A percentile compares a stretch with the other conserved stretches of the same genome.
Evolutionary conservation across 1,284 basidiomycete species (phyloP).

Genomic region (Tilletia setariae): DNA sequence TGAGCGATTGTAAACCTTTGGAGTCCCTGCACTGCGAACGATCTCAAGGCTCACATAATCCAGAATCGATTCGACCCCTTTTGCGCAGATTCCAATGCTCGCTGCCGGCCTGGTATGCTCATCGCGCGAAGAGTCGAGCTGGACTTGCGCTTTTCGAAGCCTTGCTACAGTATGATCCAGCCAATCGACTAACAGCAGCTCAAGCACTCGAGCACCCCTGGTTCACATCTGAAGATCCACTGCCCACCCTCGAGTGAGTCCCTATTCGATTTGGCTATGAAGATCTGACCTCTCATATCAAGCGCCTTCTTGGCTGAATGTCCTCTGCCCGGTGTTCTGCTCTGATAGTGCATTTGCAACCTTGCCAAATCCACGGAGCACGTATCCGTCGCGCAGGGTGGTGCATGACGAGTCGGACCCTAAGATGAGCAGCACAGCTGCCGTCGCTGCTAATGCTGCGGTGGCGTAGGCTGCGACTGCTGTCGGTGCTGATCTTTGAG

Average conservation of each 20-base stretch:
- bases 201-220: slow-evolving; percentile 72
- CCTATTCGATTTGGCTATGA: not conserved
- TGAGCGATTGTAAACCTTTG: not conserved
- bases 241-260: slow-evolving; percentile 54
- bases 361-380: slow-evolving; percentile 55
- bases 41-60: not conserved
- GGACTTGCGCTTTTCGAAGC: slow-evolving; percentile 46
- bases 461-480: no score
- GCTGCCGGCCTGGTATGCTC: slow-evolving; percentile 73
- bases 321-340: not conserved
- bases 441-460: not conserved
- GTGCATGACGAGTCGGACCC: slow-evolving; percentile 60
- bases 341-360: slow-evolving; percentile 41
- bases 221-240: slow-evolving; percentile 58
- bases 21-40: no score
- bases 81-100: slow-evolving; percentile 65
- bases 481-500: no score
- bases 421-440: slow-evolving; percentile 41
- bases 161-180: slow-evolving; percentile 73
- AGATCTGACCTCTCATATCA: not conserved
- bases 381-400: slow-evolving; percentile 58
- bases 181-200: slow-evolving; percentile 75
- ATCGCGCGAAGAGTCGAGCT: slow-evolving; percentile 59
- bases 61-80: not conserved
- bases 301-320: not conserved